These are phyloP conservation scores for Cercospora janseana DNA, from an alignment of 2,329 filamentous ascomycete species.

Conservation along the genomic window DNA sequence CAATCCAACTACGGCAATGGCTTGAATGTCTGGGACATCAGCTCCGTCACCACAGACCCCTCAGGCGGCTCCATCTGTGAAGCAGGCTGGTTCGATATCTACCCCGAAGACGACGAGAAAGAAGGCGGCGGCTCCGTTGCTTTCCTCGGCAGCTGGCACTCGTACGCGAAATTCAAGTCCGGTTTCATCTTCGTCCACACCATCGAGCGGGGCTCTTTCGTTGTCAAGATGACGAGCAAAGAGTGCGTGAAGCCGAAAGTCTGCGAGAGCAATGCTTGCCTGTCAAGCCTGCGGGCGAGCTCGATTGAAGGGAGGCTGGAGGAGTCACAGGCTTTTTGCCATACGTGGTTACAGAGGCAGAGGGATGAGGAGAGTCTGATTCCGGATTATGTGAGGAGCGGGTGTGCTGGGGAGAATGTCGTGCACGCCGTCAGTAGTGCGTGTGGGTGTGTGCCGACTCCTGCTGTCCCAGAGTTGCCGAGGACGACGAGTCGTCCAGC, in stretches of 20 bases:
- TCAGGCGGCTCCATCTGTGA: conserved; percentile 48
- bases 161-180: conserved; percentile 51
- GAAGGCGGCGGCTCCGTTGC: conserved; percentile 40
- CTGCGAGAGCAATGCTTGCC: conserved; percentile 21
- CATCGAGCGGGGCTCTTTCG: conserved; percentile 53
- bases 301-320: conserved; percentile 21
- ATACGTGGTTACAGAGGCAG: conserved; percentile 20
- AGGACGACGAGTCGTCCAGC: conserved; percentile 23
- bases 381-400: conserved; percentile 22
- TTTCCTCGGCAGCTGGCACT: conserved; percentile 47
- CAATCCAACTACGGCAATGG: conserved; percentile 42
- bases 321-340: conserved; percentile 24
- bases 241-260: conserved; percentile 21
- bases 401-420: conserved; percentile 21
- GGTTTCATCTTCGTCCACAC: conserved; percentile 54
- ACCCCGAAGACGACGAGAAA: conserved; percentile 50
- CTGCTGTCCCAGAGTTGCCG: conserved; percentile 24
- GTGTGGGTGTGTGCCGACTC: conserved; percentile 26
- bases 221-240: conserved; percentile 42
- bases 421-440: conserved; percentile 25
- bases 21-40: conserved; percentile 39
- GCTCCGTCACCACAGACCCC: conserved; percentile 42
- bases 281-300: conserved; percentile 17
- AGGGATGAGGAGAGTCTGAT: conserved; percentile 20
- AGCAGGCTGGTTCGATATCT: conserved; percentile 52